phyloP scores from a whole-genome alignment of 2,329 filamentous ascomycete species.

The Pestalotiopsis sp. region DNA sequence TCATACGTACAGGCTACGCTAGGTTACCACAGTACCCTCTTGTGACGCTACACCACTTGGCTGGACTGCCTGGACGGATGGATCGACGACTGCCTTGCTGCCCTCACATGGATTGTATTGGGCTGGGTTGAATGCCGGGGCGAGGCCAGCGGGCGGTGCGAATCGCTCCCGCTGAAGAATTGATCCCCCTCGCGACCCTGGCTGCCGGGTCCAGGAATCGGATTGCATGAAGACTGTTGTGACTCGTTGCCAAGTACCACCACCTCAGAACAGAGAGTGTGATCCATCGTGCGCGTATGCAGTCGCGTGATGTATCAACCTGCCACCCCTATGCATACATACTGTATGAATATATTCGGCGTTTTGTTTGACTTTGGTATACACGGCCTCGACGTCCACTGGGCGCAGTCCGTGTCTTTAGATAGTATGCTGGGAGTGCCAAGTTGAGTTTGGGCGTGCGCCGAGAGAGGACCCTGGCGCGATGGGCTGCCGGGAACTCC shows the following conservation, averaged over 20 bases:
- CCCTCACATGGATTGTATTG: background rate
- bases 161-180: conserved; percentile 12
- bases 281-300: background rate
- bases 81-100: too few relatives aligned
- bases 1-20: background rate
- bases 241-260: background rate
- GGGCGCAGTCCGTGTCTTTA: background rate
- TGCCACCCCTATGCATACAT: background rate
- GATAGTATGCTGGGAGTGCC: background rate
- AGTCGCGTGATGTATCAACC: background rate
- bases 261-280: background rate
- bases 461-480: background rate
- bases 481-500: background rate
- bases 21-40: background rate
- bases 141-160: background rate
- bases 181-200: background rate
- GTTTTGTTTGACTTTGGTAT: background rate
- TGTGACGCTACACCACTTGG: background rate
- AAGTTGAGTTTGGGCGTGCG: background rate
- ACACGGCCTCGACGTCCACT: background rate
- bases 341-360: background rate
- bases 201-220: background rate
- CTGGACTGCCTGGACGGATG: background rate
- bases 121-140: background rate
- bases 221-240: background rate